Evolutionary conservation across 2,329 filamentous ascomycete species (phyloP).

Genomic region (Clonostachys chloroleuca): DNA sequence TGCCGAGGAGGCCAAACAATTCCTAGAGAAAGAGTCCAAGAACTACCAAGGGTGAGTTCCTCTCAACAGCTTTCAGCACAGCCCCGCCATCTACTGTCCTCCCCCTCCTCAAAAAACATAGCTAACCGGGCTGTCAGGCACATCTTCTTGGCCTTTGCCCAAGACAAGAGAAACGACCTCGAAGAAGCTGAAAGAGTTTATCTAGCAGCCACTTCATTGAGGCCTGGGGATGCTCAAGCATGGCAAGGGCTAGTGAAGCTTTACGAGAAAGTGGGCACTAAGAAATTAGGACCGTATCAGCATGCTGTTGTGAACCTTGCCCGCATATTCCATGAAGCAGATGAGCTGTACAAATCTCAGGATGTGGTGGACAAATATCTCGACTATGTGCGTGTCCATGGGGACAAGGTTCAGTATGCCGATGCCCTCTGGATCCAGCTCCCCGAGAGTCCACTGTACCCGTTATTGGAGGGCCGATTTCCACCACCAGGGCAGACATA

Average conservation of each 20-base stretch:
- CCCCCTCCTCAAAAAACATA: neutral
- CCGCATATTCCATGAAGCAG: constrained; percentile 64
- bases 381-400: constrained; percentile 67
- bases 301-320: constrained; percentile 70
- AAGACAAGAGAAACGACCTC: constrained; percentile 69
- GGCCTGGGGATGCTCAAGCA: constrained; percentile 72
- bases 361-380: constrained; percentile 77
- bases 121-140: constrained; percentile 40
- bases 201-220: constrained; percentile 64
- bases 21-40: constrained; percentile 68
- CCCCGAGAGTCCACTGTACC: constrained; percentile 76
- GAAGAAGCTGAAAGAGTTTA: constrained; percentile 78
- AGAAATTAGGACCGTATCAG: constrained; percentile 70
- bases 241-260: constrained; percentile 88
- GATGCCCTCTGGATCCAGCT: constrained; percentile 72
- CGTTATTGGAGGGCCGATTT: constrained; percentile 77
- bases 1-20: constrained; percentile 60
- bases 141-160: constrained; percentile 82
- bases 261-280: constrained; percentile 71
- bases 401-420: constrained; percentile 69
- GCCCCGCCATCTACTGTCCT: neutral
- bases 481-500: constrained; percentile 78
- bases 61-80: too few relatives aligned
- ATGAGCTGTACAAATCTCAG: constrained; percentile 59
- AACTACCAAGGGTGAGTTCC: constrained; percentile 74